Evolutionary conservation across 805 yeast species (phyloP).

Genomic region (Pichia thaimueangensis): DNA sequence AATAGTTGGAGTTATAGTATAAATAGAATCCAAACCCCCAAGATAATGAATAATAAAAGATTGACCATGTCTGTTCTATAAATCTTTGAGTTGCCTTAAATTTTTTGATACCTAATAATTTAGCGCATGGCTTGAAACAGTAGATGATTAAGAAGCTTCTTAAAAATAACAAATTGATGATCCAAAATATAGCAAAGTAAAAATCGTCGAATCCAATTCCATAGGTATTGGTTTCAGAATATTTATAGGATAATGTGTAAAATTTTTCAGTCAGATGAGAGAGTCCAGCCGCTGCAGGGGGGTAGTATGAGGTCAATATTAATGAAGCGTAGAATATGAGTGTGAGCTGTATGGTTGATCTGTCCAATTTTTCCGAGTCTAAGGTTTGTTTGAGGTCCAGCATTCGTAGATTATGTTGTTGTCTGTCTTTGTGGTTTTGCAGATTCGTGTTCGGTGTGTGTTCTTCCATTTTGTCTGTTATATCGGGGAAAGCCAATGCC

Average conservation of each 20-base stretch:
- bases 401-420: too few relatives aligned
- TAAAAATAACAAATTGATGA: constrained; percentile 50
- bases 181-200: constrained; percentile 47
- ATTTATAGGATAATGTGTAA: constrained; percentile 35
- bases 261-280: constrained; percentile 26
- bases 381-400: constrained; percentile 16
- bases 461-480: too few relatives aligned
- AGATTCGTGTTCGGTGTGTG: too few relatives aligned
- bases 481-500: not conserved
- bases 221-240: constrained; percentile 31
- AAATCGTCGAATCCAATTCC: constrained; percentile 52
- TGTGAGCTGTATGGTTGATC: constrained; percentile 11
- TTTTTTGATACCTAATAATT: constrained; percentile 36
- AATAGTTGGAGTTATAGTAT: constrained; percentile 54
- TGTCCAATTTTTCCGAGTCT: constrained; percentile 16
- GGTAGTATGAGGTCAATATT: constrained; percentile 15
- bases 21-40: constrained; percentile 53
- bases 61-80: constrained; percentile 83
- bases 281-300: constrained; percentile 23
- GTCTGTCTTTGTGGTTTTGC: too few relatives aligned
- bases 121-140: constrained; percentile 53
- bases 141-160: constrained; percentile 57
- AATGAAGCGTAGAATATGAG: constrained; percentile 15
- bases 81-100: constrained; percentile 57
- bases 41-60: constrained; percentile 51